Evolutionary conservation across 164 flowering plant species (phyloP), one percentile per base, ranked within the genome.

Genomic region (Vitis riparia): DNA sequence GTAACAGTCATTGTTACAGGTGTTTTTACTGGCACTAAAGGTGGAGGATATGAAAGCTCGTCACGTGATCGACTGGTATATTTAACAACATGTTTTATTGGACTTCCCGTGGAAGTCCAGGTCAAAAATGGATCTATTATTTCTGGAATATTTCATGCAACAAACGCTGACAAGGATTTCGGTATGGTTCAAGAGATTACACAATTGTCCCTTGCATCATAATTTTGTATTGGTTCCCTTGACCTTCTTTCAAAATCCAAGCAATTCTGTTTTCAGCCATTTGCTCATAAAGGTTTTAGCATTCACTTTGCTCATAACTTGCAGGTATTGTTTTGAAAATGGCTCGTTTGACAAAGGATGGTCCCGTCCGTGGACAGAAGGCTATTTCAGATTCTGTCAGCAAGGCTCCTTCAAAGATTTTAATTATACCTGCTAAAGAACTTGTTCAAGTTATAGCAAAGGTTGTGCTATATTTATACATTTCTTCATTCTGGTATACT

Each of bases 101-200:
- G 99, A 68, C 97, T 89, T 51, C 83, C 72, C 48, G 99, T 96
- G 76, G 98, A 93, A 62, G 96, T 96, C 67, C 97, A 92, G 74
- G 90, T 93, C 71, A 84, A 82, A 83, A 87, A 87, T 85, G 98
- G 99, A 71, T 92, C 97, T 60, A 69, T 88, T 13, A 88, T 74
- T 80, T 72, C 92, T 68, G 98, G 99, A 74, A 85, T 92, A 78
- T 92, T 87, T 78, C 95, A 96, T 81, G 84, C 93, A 64, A 84
- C 85, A 47, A 84, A 84, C 68, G 62, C 86, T 64, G 97, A 88
- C 59, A 87, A 88, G 76, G 96, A 96, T 77, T 85, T 93, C 76
- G 98, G 99, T 96, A 89, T 72, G 89, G 44, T 48, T 61, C 0
- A 50, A 10, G 30, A 51, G 8, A 48, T 51, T 11, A 19, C 13